phyloP scores from a whole-genome alignment of 2,329 filamentous ascomycete species.

The Pyrenophora seminiperda region DNA sequence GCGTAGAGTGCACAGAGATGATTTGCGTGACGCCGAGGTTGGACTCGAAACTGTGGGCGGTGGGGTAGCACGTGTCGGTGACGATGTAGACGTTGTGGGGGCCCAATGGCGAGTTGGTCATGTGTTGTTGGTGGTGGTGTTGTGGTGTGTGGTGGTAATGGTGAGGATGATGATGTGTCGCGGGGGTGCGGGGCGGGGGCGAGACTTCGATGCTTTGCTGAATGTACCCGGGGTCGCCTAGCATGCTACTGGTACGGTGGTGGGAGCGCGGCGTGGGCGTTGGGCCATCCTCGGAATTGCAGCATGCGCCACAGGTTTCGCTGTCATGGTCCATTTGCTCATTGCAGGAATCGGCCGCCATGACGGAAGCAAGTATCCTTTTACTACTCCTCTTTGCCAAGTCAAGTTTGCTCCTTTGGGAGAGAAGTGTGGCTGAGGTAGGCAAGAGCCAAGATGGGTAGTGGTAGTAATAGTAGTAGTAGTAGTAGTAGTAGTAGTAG shows the following conservation, averaged over 20 bases:
- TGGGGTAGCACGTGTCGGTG: conserved; percentile 28
- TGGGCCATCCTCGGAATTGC: conserved; percentile 6
- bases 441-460: no score
- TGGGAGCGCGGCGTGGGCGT: conserved; percentile 16
- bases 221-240: conserved; percentile 9
- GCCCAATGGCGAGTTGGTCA: not conserved
- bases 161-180: no score
- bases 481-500: no score
- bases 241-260: not conserved
- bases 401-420: not conserved
- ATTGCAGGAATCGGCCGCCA: conserved; percentile 6
- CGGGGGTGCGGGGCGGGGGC: conserved; percentile 5
- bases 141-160: no score
- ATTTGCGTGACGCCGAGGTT: conserved; percentile 25
- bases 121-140: no score
- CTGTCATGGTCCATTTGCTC: not conserved
- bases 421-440: no score
- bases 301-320: not conserved
- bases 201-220: conserved; percentile 14
- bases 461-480: no score
- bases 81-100: conserved; percentile 28
- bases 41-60: conserved; percentile 19
- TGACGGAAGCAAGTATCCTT: not conserved
- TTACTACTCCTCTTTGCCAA: no score
- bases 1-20: conserved; percentile 28